Evolutionary conservation across 2,329 filamentous ascomycete species (phyloP).

Genomic region (Hypoxylon sp.): DNA sequence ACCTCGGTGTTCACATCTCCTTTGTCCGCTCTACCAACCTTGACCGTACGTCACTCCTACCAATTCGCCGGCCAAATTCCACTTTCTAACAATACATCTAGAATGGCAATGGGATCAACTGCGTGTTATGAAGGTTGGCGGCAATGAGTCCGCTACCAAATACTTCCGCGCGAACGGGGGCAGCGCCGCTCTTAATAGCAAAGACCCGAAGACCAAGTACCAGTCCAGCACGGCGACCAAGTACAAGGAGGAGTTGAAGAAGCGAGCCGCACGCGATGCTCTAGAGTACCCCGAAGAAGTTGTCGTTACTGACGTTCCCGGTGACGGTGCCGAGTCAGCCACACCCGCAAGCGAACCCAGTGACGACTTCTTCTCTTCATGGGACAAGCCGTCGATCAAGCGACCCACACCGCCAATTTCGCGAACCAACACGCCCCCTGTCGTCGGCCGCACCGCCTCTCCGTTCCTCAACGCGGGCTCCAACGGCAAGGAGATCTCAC

Average conservation of each 20-base stretch:
- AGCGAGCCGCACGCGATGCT: conserved; percentile 82
- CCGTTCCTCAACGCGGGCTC: conserved; percentile 85
- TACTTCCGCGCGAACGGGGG: conserved; percentile 98
- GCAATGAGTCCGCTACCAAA: conserved; percentile 97
- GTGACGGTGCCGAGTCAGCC: conserved; percentile 70
- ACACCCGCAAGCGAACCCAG: conserved; percentile 84
- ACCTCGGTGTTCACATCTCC: conserved; percentile 97
- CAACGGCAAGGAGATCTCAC: conserved; percentile 75
- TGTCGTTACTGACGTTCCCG: conserved; percentile 75
- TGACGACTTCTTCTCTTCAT: conserved; percentile 98
- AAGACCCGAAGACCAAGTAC: conserved; percentile 97
- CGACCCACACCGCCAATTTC: conserved; percentile 93
- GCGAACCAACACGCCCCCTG: conserved; percentile 84
- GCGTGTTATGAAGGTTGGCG: conserved; percentile 96
- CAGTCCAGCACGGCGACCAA: conserved; percentile 91
- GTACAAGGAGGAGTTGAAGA: conserved; percentile 97
- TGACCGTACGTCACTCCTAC: conserved; percentile 76
- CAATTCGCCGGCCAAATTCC: neutral
- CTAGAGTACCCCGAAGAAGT: conserved; percentile 89
- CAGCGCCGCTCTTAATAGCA: conserved; percentile 91
- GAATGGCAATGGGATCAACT: conserved; percentile 99
- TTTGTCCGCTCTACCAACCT: conserved; percentile 99
- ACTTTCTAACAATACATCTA: conserved; percentile 51
- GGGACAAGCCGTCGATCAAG: conserved; percentile 98
- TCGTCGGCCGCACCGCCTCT: conserved; percentile 82